Base-by-base conservation (phyloP, 2,329 filamentous ascomycete genomes). In the Aspergillus sp. region DNA sequence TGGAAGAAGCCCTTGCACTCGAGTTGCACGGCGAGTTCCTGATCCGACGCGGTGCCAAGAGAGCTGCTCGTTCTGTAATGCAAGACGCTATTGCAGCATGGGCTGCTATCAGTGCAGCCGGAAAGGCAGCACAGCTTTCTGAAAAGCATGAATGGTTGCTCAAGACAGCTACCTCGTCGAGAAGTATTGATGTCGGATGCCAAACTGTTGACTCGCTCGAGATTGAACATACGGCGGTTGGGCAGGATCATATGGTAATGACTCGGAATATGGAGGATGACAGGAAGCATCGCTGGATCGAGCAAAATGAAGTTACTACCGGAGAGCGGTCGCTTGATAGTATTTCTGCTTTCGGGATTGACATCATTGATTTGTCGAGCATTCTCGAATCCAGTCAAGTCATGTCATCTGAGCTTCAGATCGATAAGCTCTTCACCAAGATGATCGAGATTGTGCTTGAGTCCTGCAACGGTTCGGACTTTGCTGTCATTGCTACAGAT, bases 341-440 rank as follows among this genome's bases (percentile, higher is more conserved):
- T 30, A 70, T 72, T 39, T 69, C 69, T 41, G 63, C 67, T 22
- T 66, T 70, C 39, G 69, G 69, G 5, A n/a, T 45, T 42, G 45
- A 84, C 58, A 82, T 85, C 59, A 78, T 85, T 47, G 82, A 84
- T 60, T 61, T 84, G 13, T 78, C 78, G 2, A 81, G 77, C 38
- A 84, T 85, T 41, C 70, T 85, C 4, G 80, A 84, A 55, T 83
- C 80, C 22, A 83, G 78, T 46, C 81, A 84, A 60, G 74, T 84
- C 5, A 75, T 85, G 54, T 84, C 81, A 5, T 83, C 80, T 12
- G 81, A 84, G 57, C 70, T 85, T 13, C 76, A 83, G 51, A 78
- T 84, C 38, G 81, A 84, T 50, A 78, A 77, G 44, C 70, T 85
- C 3, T 69, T 84, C 47, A 74, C 75, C 2, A 83, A 83, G 62